Base-by-base conservation (phyloP, 352 stramenopile species). In the Phytophthora palmivora region DNA sequence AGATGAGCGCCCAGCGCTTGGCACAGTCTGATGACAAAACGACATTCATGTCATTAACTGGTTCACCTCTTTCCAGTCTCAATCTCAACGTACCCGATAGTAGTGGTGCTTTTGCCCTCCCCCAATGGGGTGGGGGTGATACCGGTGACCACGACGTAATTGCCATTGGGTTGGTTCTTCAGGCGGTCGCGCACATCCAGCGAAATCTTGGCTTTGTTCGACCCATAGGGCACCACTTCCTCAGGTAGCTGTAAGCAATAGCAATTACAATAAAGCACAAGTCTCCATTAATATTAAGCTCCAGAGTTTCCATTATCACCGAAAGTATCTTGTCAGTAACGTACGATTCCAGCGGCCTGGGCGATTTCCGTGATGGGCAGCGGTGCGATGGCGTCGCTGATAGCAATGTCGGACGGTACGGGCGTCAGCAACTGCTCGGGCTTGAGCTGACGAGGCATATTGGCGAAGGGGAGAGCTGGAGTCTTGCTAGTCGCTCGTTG, bases 31-130 rank as follows among this genome's bases (percentile, higher is more conserved):
- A 19, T 38, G 18, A 45, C 51, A 51, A 42, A 47, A 72, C 96
- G 24, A 28, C n/a, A n/a, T n/a, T n/a, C n/a, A n/a, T n/a, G n/a
- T n/a, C n/a, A n/a, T n/a, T n/a, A n/a, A n/a, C n/a, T n/a, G n/a
- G n/a, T n/a, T n/a, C n/a, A n/a, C n/a, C n/a, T n/a, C n/a, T n/a
- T n/a, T n/a, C n/a, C 38, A 12, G 7, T 16, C 15, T 8, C 28
- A 15, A 14, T 58, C 22, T 15, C 4, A 28, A 63, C 70, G 10
- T 76, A 91, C 81, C 98, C 97, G 14, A 98, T 98, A 2, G 96
- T 99, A 7, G 97, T 99, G n/a, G 97, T 99, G 55, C 90, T 98
- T 74, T 99, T 99, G 55, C 97, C 97, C 74, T 99, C 97, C 6
- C 97, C 97, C 10, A 99, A 76, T 6, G 97, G 97, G 22, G 97